These are phyloP conservation scores for Colletotrichum sp. DNA, from an alignment of 2,329 filamentous ascomycete genomes.

Conservation along the genomic window DNA sequence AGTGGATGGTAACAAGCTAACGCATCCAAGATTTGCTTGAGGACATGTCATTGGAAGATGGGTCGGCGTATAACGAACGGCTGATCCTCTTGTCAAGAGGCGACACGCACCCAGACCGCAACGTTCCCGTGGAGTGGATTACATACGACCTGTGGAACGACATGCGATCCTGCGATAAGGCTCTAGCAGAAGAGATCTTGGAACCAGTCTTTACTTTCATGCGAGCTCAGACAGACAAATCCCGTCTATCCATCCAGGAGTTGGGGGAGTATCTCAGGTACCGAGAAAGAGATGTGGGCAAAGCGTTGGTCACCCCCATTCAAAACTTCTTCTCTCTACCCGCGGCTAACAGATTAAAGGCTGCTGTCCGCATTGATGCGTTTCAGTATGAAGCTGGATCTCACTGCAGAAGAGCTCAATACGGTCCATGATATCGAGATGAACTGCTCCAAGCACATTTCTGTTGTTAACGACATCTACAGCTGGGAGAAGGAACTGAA, in stretches of 20 bases:
- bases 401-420: conserved; percentile 31
- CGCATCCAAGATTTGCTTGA: background rate
- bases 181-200: background rate
- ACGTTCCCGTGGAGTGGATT: background rate
- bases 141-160: background rate
- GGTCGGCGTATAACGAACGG: background rate
- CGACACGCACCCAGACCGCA: background rate
- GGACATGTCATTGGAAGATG: background rate
- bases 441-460: conserved; percentile 41
- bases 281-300: background rate
- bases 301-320: background rate
- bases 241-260: background rate
- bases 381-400: conserved; percentile 37
- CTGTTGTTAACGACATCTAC: conserved; percentile 46
- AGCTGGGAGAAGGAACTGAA: conserved; percentile 43
- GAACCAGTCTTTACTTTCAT: background rate
- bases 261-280: background rate
- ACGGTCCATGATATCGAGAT: conserved; percentile 30
- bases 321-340: accelerated
- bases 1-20: background rate
- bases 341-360: conserved; percentile 12
- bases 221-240: background rate
- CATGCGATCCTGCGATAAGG: background rate
- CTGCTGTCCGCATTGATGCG: conserved; percentile 40
- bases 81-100: background rate